Evolutionary conservation across 257 asterid species (phyloP).

Genomic region (Echium plantagineum): DNA sequence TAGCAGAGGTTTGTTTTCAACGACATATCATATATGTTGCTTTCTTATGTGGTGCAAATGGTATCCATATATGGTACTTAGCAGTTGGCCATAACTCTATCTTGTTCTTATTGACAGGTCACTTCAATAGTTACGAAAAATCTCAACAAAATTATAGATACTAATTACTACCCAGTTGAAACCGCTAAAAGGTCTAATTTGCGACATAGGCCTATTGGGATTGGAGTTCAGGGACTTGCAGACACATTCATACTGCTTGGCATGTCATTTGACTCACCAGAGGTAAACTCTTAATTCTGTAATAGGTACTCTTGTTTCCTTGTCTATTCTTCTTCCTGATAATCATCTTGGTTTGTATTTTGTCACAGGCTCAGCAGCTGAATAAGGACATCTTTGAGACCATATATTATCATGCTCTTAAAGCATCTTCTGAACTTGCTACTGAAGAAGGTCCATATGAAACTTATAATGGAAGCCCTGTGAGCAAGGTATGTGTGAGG

Average conservation of each 20-base stretch:
- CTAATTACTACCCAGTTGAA: constrained; percentile 85
- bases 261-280: constrained; percentile 96
- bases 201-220: constrained; percentile 91
- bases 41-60: background rate
- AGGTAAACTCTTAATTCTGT: constrained; percentile 30
- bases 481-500: constrained; percentile 62
- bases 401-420: constrained; percentile 80
- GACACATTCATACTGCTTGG: constrained; percentile 94
- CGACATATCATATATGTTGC: background rate
- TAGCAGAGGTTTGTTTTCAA: constrained; percentile 65
- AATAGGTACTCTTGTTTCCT: constrained; percentile 1
- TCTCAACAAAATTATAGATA: constrained; percentile 85
- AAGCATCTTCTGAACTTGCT: constrained; percentile 84
- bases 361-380: constrained; percentile 79
- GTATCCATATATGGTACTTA: background rate
- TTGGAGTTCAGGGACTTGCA: constrained; percentile 98
- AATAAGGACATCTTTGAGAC: constrained; percentile 94
- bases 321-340: background rate
- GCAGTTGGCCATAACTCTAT: background rate
- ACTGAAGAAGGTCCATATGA: constrained; percentile 68
- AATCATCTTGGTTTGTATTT: background rate
- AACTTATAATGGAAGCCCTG: constrained; percentile 75
- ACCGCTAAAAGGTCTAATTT: constrained; percentile 83
- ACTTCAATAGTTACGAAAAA: constrained; percentile 63
- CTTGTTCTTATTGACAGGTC: constrained; percentile 36